Evolutionary conservation across 345 rosid species (phyloP), one percentile per base, ranked within the genome.

Genomic region (Dipteronia sinensis): DNA sequence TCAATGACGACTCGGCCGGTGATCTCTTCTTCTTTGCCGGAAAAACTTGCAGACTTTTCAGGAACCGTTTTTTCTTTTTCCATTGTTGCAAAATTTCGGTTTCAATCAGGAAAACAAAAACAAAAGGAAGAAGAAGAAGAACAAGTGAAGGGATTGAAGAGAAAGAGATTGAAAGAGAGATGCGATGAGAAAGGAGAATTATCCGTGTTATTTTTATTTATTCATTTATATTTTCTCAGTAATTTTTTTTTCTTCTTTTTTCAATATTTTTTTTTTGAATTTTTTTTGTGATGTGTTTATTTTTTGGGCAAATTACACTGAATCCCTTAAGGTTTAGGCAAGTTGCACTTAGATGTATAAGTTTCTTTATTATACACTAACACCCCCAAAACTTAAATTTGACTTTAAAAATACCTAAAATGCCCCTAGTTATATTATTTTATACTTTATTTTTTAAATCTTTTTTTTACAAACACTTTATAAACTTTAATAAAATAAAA

Each of bases 181-280:
- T 69, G 69, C 79, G 76, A 65, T 25, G 61, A 23, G 12, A 38
- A 34, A 69, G 71, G 81, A 74, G 71, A 73, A 31, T 58, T 69
- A 56, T 65, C 42, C 49, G 76, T 70, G 38, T 17, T 63, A 73
- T 7, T 53, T 51, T 73, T 40, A 61, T 13, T 70, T 49, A 68
- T 53, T 25, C 59, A 19, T 40, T 68, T 68, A 68, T 11, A 1
- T 31, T 55, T 55, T 5, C 7, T 6, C n/a, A 1, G 6, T 55
- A 49, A 2, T 38, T 20, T 44, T 42, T 42, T 7, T 1, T 67
- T n/a, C 0, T 71, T 38, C 23, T 22, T 15, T 40, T 12, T 7
- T 40, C 2, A 17, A 20, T 42, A 42, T 42, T 9, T 20, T 2
- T 55, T 23, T 22, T 20, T 11, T 1, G n/a, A n/a, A n/a, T 31